Base-by-base conservation (phyloP, 208 protist genomes). In the Trypanosomatidae sp. region DNA sequence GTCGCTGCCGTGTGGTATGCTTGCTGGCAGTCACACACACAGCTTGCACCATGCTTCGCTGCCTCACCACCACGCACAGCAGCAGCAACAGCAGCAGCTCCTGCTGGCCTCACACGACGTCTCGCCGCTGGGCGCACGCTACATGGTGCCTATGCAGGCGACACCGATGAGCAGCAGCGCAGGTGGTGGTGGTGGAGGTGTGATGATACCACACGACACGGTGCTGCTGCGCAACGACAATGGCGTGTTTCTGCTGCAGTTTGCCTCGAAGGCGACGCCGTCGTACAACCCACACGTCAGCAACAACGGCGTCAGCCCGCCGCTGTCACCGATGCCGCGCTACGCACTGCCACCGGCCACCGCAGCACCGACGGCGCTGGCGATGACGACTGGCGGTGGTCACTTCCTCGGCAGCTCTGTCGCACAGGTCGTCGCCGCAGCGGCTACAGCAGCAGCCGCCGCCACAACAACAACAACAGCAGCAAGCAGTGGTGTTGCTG, bases 241-340 rank as follows among this genome's bases (percentile, higher is more conserved):
- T 48, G 81, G 81, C n/a, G 67, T 91, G 4, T 91, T 91, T 48
- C 44, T 91, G 15, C 58, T 91, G 50, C 62, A 79, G 27, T 68
- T 76, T 2, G 61, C 64, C 18, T 55, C 51, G 4, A 72, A 77
- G 53, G 58, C 63, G 7, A 73, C 68, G 32, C 75, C 76, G 51
- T 75, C 71, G 35, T 90, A 86, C 70, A 82, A 71, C 5, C 76
- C 81, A 16, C 63, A 28, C 16, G 52, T 41, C 37, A 15, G 28
- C 20, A 22, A 16, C 43, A 53, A 52, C 24, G 49, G 48, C 54
- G 47, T 51, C 16, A 61, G 69, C 6, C 74, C 81, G 21, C 76
- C 81, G 2, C 53, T 86, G 11, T 84, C 81, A 3, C 81, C 75
- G 22, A 61, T 86, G n/a, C 70, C 81, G 24, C 66, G 71, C 1